Percentiles rank a stretch among this genome's conserved stretches.
phyloP scores from a whole-genome alignment of 1,139 yeast genomes.

The Kurtzmaniella natalensis region DNA sequence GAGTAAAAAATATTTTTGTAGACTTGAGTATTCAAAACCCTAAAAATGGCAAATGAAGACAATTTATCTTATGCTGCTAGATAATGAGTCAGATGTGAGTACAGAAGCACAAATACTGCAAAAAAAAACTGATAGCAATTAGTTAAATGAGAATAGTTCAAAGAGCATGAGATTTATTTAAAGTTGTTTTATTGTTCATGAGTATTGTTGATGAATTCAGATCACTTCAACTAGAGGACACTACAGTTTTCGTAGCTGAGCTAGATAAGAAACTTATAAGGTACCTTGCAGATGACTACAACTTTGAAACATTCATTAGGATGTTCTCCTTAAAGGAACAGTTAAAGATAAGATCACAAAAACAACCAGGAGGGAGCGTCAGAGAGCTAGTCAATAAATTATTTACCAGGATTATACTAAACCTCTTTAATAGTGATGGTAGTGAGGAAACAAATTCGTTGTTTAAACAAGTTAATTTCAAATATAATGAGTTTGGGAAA shows the following conservation, averaged over 20 bases:
- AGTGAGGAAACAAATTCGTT: constrained; percentile 36
- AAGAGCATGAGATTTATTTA: too few species aligned
- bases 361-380: constrained; percentile 4
- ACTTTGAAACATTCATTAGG: constrained; percentile 31
- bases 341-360: constrained; percentile 25
- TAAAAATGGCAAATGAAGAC: too few species aligned
- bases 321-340: constrained; percentile 33
- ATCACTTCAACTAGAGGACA: too few species aligned
- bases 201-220: too few species aligned
- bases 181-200: too few species aligned
- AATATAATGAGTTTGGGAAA: constrained; percentile 33
- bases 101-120: too few species aligned
- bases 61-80: too few species aligned
- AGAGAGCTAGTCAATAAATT: constrained; percentile 20
- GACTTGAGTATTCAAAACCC: too few species aligned
- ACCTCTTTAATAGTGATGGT: constrained; percentile 16
- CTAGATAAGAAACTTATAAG: constrained; percentile 9
- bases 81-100: too few species aligned
- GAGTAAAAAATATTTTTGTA: too few species aligned
- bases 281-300: constrained; percentile 28
- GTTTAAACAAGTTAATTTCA: constrained; percentile 14
- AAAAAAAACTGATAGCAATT: too few species aligned
- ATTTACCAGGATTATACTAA: constrained; percentile 24
- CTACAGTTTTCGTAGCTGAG: constrained; percentile 3
- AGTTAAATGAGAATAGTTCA: too few species aligned